These are phyloP conservation scores for Hanseniaspora vineae DNA, from an alignment of 805 yeast species.

Conservation along the genomic window DNA sequence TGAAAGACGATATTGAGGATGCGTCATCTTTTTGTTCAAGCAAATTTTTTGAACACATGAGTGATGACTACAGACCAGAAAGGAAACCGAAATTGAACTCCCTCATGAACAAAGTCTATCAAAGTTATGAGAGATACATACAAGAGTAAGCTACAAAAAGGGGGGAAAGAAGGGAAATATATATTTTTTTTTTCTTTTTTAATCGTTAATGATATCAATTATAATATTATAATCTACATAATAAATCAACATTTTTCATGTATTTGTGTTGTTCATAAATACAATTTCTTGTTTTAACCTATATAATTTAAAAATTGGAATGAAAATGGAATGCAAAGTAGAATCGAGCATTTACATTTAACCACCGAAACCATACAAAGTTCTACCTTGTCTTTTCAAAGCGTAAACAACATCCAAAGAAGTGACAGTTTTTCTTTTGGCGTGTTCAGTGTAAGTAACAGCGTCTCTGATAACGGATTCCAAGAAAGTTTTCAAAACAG, in stretches of 20 bases:
- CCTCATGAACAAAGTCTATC: slow-evolving; percentile 16
- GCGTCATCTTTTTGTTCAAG: slow-evolving; percentile 37
- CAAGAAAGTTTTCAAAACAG: slow-evolving; percentile 86
- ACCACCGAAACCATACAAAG: slow-evolving; percentile 99
- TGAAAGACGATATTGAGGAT: slow-evolving; percentile 44
- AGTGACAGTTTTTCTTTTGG: slow-evolving; percentile 98
- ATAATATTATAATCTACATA: no score
- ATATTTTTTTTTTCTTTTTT: no score
- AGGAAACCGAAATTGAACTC: slow-evolving; percentile 17
- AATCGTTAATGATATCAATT: no score
- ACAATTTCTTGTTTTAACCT: no score
- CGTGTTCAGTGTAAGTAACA: slow-evolving; percentile 98
- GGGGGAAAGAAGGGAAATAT: no score
- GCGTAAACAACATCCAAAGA: slow-evolving; percentile 98
- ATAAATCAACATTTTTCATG: no score
- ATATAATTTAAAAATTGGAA: no score
- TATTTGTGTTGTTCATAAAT: no score
- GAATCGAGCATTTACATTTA: slow-evolving; percentile 28
- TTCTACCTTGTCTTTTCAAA: slow-evolving; percentile 99
- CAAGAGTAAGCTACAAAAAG: no score
- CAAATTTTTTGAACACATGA: slow-evolving; percentile 34
- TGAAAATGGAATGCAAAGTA: no score
- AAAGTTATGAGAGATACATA: slow-evolving; percentile 9
- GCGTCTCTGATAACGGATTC: slow-evolving; percentile 97
- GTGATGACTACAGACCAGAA: slow-evolving; percentile 16